Evolutionary conservation across 768 basidiomycete genomes (phyloP).

Genomic region (Strobilomyces echinocephalus): DNA sequence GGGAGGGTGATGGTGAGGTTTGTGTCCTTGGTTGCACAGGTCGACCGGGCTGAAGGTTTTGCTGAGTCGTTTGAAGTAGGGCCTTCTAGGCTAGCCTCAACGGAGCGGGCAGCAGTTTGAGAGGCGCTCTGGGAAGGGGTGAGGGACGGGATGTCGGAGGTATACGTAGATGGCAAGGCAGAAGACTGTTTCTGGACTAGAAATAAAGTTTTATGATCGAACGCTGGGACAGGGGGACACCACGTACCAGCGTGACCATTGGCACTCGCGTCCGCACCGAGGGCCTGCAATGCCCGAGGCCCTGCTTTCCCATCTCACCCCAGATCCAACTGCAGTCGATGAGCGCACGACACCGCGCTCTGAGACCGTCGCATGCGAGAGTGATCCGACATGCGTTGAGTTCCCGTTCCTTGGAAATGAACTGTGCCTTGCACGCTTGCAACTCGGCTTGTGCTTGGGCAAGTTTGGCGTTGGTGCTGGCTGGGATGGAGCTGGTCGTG

Average conservation of each 20-base stretch:
- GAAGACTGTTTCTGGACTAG: conserved; percentile 1
- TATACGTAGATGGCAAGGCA: conserved; percentile 16
- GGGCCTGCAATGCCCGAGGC: conserved; percentile 33
- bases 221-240: background rate
- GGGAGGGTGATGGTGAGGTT: conserved; percentile 21
- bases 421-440: conserved; percentile 75
- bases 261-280: background rate
- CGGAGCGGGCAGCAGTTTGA: conserved; percentile 34
- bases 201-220: background rate
- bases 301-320: conserved; percentile 63
- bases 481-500: conserved; percentile 1
- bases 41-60: background rate
- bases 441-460: conserved; percentile 67
- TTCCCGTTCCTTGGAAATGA: conserved; percentile 67
- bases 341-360: conserved; percentile 58
- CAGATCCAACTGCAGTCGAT: conserved; percentile 66
- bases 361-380: conserved; percentile 60
- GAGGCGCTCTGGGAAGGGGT: conserved; percentile 77
- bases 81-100: conserved; percentile 15
- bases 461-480: conserved; percentile 42
- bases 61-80: conserved; percentile 3
- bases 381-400: conserved; percentile 48
- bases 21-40: background rate
- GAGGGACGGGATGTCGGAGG: conserved; percentile 59
- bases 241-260: conserved; percentile 2